phyloP scores from a whole-genome alignment of 2,329 filamentous ascomycete genomes.

The Harringtonia lauricola region DNA sequence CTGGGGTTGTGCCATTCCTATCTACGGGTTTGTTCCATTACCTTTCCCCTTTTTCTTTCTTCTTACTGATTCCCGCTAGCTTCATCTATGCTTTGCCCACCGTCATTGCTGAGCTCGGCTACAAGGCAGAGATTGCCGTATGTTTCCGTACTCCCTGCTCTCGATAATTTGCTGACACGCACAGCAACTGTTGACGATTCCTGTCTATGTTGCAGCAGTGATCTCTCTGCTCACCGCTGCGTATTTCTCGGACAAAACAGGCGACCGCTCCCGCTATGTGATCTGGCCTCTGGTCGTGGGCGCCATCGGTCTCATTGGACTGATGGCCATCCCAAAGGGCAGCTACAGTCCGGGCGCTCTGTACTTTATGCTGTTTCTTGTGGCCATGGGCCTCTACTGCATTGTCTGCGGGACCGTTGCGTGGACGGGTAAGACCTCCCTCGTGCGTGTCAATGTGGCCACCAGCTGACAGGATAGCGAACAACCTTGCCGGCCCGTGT shows the following conservation, averaged over 20 bases:
- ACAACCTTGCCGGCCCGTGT: slow-evolving; percentile 1
- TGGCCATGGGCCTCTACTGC: too few relatives aligned
- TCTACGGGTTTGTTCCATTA: slow-evolving; percentile 4
- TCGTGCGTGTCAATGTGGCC: slow-evolving; percentile 17
- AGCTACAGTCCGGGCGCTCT: too few relatives aligned
- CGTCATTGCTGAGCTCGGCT: slow-evolving; percentile 28
- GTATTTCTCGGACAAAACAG: too few relatives aligned
- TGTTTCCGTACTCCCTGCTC: too few relatives aligned
- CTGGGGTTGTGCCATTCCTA: too few relatives aligned
- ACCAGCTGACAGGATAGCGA: slow-evolving; percentile 29
- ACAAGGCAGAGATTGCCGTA: slow-evolving; percentile 12
- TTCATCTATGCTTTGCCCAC: slow-evolving; percentile 24
- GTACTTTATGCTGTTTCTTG: slow-evolving; percentile 31
- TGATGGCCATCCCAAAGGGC: slow-evolving; percentile 5
- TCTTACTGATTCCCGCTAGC: not conserved
- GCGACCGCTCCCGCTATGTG: too few relatives aligned
- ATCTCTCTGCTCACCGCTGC: too few relatives aligned
- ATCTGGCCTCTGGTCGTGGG: too few relatives aligned
- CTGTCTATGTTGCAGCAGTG: slow-evolving; percentile 10
- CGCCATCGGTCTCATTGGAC: slow-evolving; percentile 1
- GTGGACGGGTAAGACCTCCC: too few relatives aligned
- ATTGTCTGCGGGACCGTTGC: too few relatives aligned
- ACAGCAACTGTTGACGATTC: slow-evolving; percentile 9
- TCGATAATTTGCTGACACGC: too few relatives aligned
- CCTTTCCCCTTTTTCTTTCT: not conserved